A percentile compares a stretch with the other conserved stretches of the same genome.
Conservation (phyloP, 1,139 yeast genomes). For the Lodderomyces beijingensis region DNA sequence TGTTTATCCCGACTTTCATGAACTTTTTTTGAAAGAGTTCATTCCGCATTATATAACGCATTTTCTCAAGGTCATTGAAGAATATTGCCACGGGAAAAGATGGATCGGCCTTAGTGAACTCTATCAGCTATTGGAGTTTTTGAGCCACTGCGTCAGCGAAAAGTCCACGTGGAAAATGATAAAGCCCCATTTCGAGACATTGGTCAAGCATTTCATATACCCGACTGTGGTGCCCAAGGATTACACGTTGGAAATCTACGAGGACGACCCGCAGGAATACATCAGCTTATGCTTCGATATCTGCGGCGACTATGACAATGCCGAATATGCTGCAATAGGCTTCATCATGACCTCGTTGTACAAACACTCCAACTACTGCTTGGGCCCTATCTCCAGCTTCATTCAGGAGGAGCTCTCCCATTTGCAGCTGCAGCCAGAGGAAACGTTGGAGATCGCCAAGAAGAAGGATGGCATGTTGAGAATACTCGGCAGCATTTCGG, state of each 20-base stretch:
- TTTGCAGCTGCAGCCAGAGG: constrained; percentile 36
- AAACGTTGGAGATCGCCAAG: constrained; percentile 56
- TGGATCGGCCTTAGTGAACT: constrained; percentile 72
- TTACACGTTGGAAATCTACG: constrained; percentile 69
- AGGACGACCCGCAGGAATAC: constrained; percentile 87
- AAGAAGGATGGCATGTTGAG: constrained; percentile 79
- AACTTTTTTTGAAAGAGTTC: constrained; percentile 47
- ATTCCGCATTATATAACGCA: constrained; percentile 71
- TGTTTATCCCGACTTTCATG: constrained; percentile 47
- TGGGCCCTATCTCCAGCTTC: constrained; percentile 64
- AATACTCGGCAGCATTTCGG: constrained; percentile 70
- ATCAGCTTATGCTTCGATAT: constrained; percentile 74
- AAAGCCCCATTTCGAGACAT: constrained; percentile 62
- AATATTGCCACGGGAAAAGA: constrained; percentile 60
- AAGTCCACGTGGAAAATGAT: constrained; percentile 68
- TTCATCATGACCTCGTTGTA: constrained; percentile 62
- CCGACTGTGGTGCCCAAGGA: constrained; percentile 76
- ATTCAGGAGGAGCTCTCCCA: constrained; percentile 52
- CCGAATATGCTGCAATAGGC: constrained; percentile 67
- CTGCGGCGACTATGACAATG: constrained; percentile 53
- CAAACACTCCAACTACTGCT: constrained; percentile 57
- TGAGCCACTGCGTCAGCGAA: constrained; percentile 66
- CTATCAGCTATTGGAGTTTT: constrained; percentile 62
- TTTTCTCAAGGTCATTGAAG: constrained; percentile 61
- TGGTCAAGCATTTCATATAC: constrained; percentile 70